Evolutionary conservation across 192 early-diverging fungal genomes (phyloP).

Genomic region (Rhizophagus sp.): DNA sequence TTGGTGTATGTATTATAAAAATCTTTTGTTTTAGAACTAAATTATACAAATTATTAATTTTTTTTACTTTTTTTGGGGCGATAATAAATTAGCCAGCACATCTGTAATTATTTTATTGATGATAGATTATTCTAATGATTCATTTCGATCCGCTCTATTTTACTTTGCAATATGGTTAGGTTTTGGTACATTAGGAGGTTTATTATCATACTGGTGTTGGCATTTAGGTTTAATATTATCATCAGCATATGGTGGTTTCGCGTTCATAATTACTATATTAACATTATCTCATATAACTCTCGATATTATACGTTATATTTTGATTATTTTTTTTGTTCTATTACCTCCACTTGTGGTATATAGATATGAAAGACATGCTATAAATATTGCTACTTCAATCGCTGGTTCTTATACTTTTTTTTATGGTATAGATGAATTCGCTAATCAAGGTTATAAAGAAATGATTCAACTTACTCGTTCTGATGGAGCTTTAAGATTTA

Average conservation of each 20-base stretch:
- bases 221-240: slow-evolving; percentile 45
- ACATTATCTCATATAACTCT: slow-evolving; percentile 33
- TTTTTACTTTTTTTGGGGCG: background rate
- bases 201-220: slow-evolving; percentile 39
- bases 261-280: slow-evolving; percentile 34
- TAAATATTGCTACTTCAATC: slow-evolving; percentile 40
- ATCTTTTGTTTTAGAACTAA: no score
- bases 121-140: slow-evolving; percentile 26
- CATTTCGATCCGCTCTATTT: slow-evolving; percentile 31
- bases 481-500: slow-evolving; percentile 32
- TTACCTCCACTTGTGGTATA: slow-evolving; percentile 32
- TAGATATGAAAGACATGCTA: slow-evolving; percentile 35
- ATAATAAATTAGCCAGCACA: slow-evolving; percentile 35
- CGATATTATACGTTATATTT: slow-evolving; percentile 33
- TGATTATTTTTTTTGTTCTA: slow-evolving; percentile 30
- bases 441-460: slow-evolving; percentile 33
- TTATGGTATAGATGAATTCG: slow-evolving; percentile 46
- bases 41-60: background rate
- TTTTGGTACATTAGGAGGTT: slow-evolving; percentile 35
- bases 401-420: slow-evolving; percentile 41
- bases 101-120: slow-evolving; percentile 43
- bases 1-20: slow-evolving; percentile 38
- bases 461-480: slow-evolving; percentile 39
- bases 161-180: slow-evolving; percentile 42
- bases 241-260: slow-evolving; percentile 40